Evolutionary conservation across 1,139 yeast species (phyloP), one percentile per base, ranked within the genome.

Genomic region (Scheffersomyces segobiensis): DNA sequence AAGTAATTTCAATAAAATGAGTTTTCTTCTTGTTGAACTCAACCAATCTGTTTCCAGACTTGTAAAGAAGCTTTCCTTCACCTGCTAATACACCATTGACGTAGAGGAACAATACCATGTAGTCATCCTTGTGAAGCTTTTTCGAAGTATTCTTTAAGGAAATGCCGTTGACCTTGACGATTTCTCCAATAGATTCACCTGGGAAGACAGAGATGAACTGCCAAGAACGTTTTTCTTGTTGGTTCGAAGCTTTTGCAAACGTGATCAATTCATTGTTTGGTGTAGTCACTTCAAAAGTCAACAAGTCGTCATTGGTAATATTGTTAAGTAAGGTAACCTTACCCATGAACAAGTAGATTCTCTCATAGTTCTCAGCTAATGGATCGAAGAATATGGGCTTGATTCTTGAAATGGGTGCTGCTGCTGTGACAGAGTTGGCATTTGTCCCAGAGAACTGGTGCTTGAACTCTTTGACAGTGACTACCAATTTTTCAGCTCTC

Each of bases 201-300:
- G 93, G 87, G 66, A 82, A 81, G 17, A 89, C 92, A 2, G 96
- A 87, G n/a, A 90, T 82, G 65, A 92, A 90, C 60, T 86, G 87
- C 97, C 97, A 92, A 20, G 73, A 65, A 24, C 79, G 73, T 52
- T 75, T 74, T 42, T 82, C 83, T 46, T 75, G 74, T 66, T 87
- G 90, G 71, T 89, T 89, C 0, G 91, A 82, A 8, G 92, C 92
- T 67, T 87, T 88, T 24, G 88, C 84, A 67, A 89, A 87, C 3
- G 78, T 74, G 48, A 88, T 74, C 55, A 74, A 66, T 3, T 81
- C 80, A 59, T 84, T 85, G 49, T 82, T 73, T 49, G 84, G 77
- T 53, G 81, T 75, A 52, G 81, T 73, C 5, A 84, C 79, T 62
- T 81, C 85, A 59, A 85, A 74, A 1, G 87, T 81, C 56, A 84